Evolutionary conservation across 2,329 filamentous ascomycete species (phyloP).

Genomic region (Lasiodiplodia gonubiensis): DNA sequence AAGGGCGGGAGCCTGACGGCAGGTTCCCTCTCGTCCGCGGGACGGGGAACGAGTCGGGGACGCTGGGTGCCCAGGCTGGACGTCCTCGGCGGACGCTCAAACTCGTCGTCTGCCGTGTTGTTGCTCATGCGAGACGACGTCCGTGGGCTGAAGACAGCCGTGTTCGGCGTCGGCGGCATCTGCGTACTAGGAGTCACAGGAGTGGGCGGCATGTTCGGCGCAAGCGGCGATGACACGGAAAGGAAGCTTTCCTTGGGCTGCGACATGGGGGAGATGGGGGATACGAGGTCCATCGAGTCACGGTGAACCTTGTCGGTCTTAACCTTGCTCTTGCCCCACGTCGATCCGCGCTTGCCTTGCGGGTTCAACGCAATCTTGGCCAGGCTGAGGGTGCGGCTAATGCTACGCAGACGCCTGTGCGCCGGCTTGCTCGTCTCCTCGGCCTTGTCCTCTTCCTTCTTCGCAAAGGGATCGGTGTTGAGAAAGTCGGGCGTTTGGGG

Average conservation of each 20-base stretch:
- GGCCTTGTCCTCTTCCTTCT: conserved; percentile 29
- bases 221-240: conserved; percentile 14
- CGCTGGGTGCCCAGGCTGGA: conserved; percentile 29
- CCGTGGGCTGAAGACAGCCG: conserved; percentile 19
- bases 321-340: conserved; percentile 23
- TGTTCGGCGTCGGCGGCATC: conserved; percentile 30
- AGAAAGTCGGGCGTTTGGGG: conserved; percentile 45
- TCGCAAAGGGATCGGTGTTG: conserved; percentile 46
- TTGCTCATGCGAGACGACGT: conserved; percentile 17
- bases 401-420: conserved; percentile 45
- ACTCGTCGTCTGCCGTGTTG: conserved; percentile 7
- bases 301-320: conserved; percentile 12
- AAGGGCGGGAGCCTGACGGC: conserved; percentile 43
- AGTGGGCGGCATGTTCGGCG: conserved; percentile 37
- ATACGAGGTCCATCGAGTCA: conserved; percentile 16
- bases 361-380: conserved; percentile 46
- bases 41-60: conserved; percentile 40
- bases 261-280: conserved; percentile 27
- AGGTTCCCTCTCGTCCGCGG: conserved; percentile 45
- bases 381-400: conserved; percentile 45
- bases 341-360: conserved; percentile 17
- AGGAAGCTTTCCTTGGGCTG: conserved; percentile 16
- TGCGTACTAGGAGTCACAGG: conserved; percentile 44
- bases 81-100: conserved; percentile 5
- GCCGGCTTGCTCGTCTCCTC: conserved; percentile 29